Percentiles rank a stretch among this genome's conserved stretches.
Evolutionary conservation across 345 rosid species (phyloP).

Genomic region (Hibiscus tridactylites): DNA sequence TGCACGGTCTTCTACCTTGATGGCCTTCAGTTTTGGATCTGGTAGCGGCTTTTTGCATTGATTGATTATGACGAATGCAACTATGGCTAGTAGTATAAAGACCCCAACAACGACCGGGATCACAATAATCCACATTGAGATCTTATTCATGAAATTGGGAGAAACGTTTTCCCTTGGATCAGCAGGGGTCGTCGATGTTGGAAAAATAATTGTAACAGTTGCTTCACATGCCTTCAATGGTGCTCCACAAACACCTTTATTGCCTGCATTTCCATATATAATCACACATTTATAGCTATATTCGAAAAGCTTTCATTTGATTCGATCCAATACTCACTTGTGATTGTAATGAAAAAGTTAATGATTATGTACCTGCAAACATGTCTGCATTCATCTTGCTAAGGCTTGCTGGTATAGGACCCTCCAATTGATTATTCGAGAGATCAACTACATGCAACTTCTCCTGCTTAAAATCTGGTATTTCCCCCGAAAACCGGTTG

Average conservation of each 20-base stretch:
- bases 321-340: not conserved
- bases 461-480: slow-evolving; percentile 43
- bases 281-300: not conserved
- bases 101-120: slow-evolving; percentile 1
- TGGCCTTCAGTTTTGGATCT: slow-evolving; percentile 20
- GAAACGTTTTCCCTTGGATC: too few species aligned
- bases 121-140: slow-evolving; percentile 9
- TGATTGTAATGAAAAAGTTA: too few species aligned
- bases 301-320: not conserved
- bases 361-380: slow-evolving; percentile 27
- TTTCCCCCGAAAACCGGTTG: slow-evolving; percentile 47
- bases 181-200: not conserved
- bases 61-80: slow-evolving; percentile 12
- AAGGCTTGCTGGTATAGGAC: slow-evolving; percentile 49
- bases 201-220: too few species aligned
- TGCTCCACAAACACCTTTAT: slow-evolving; percentile 55
- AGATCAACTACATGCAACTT: slow-evolving; percentile 28
- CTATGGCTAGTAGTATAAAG: slow-evolving; percentile 13
- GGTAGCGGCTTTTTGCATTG: slow-evolving; percentile 6
- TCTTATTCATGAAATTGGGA: slow-evolving; percentile 2
- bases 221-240: slow-evolving; percentile 32
- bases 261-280: slow-evolving; percentile 35
- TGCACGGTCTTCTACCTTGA: slow-evolving; percentile 16
- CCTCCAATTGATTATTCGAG: slow-evolving; percentile 51
- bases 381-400: slow-evolving; percentile 21